Percentiles rank a stretch among this genome's conserved stretches.
phyloP scores from a whole-genome alignment of 768 basidiomycete genomes.

The Rhodotorula sphaerocarpa region DNA sequence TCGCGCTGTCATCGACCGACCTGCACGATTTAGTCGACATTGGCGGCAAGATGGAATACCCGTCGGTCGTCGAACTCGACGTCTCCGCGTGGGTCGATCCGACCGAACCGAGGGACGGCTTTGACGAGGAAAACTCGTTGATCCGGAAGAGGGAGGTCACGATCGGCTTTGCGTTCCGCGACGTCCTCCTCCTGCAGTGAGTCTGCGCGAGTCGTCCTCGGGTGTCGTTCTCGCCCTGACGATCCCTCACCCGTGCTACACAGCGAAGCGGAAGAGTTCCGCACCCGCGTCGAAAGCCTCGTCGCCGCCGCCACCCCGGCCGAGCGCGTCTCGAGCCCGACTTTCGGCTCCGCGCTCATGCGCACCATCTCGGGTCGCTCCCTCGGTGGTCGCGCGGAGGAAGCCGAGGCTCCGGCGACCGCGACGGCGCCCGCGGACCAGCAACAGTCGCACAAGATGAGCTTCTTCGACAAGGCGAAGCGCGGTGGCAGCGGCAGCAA shows the following conservation, averaged over 20 bases:
- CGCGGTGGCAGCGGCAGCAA: neutral
- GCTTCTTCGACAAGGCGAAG: neutral
- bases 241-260: neutral
- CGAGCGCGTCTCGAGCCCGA: neutral
- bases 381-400: too few relatives aligned
- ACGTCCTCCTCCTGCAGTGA: constrained; percentile 12
- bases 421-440: neutral
- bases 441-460: neutral
- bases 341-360: neutral
- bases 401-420: neutral
- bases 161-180: constrained; percentile 13
- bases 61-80: constrained; percentile 23
- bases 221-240: neutral
- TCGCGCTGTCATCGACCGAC: neutral
- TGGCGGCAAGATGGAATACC: neutral
- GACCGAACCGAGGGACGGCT: neutral
- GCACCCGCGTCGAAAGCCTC: neutral
- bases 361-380: constrained; percentile 7
- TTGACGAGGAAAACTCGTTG: neutral
- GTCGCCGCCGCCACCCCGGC: neutral
- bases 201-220: too few relatives aligned
- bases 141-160: constrained; percentile 7
- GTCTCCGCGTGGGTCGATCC: neutral
- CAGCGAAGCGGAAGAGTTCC: constrained; percentile 14
- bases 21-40: neutral